Evolutionary conservation across 768 basidiomycete genomes (phyloP).

Genomic region (Suillus hirtellus): DNA sequence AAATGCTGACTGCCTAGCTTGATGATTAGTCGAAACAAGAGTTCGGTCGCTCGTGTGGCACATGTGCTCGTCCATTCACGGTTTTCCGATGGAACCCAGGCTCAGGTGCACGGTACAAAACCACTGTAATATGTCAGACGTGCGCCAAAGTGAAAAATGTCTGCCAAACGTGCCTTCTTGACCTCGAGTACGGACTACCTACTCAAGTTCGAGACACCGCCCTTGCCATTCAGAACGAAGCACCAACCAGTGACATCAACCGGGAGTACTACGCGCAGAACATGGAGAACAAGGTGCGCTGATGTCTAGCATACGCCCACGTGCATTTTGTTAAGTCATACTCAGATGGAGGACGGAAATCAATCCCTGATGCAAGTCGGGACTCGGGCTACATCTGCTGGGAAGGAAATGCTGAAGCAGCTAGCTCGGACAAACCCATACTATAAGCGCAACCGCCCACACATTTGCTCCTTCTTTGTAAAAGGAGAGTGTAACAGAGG

Average conservation of each 20-base stretch:
- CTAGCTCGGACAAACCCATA: slow-evolving; percentile 94
- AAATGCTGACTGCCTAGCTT: neutral
- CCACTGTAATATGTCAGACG: slow-evolving; percentile 95
- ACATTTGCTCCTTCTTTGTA: slow-evolving; percentile 91
- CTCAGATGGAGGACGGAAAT: slow-evolving; percentile 64
- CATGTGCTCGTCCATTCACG: slow-evolving; percentile 94
- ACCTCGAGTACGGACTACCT: slow-evolving; percentile 94
- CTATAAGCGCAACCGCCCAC: slow-evolving; percentile 94
- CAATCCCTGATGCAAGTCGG: slow-evolving; percentile 60
- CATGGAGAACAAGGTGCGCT: slow-evolving; percentile 74
- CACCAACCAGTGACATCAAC: slow-evolving; percentile 97
- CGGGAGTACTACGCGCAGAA: slow-evolving; percentile 94
- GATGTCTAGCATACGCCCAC: neutral
- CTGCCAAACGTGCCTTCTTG: slow-evolving; percentile 96
- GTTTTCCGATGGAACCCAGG: slow-evolving; percentile 99
- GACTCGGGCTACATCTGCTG: slow-evolving; percentile 69
- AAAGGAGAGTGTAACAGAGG: slow-evolving; percentile 96
- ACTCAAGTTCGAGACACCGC: slow-evolving; percentile 98
- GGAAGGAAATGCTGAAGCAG: slow-evolving; percentile 96
- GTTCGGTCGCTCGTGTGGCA: slow-evolving; percentile 94
- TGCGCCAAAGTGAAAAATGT: slow-evolving; percentile 96
- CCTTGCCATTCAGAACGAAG: slow-evolving; percentile 78
- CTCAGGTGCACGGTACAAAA: slow-evolving; percentile 89
- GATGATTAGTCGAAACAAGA: slow-evolving; percentile 89
- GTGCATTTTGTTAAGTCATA: slow-evolving; percentile 4